Evolutionary conservation across 371 early-diverging fungal genomes (phyloP).

Genomic region (Mortierella sp.): DNA sequence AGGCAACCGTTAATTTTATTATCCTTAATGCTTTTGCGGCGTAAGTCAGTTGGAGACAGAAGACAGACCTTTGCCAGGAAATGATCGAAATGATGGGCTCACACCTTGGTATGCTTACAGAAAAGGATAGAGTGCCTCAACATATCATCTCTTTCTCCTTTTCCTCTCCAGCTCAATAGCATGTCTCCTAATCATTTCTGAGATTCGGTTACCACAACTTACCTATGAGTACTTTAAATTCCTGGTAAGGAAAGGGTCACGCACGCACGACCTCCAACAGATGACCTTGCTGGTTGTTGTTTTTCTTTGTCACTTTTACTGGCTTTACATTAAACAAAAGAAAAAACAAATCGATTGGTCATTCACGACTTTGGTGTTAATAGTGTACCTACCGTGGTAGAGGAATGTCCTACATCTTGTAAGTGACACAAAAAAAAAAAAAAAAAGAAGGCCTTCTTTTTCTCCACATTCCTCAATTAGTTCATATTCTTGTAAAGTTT

Average conservation of each 20-base stretch:
- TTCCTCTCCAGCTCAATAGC: conserved; percentile 23
- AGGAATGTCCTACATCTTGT: conserved; percentile 50
- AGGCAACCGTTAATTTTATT: conserved; percentile 51
- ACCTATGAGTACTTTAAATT: conserved; percentile 50
- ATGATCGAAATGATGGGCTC: too few species aligned
- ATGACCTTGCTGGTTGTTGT: not conserved
- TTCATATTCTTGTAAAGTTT: not conserved
- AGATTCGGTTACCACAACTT: conserved; percentile 43
- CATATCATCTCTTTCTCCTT: not conserved
- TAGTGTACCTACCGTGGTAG: conserved; percentile 51
- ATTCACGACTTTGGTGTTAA: not conserved
- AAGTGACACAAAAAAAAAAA: conserved; percentile 5
- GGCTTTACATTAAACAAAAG: not conserved
- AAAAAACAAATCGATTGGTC: not conserved
- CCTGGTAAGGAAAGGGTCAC: conserved; percentile 19
- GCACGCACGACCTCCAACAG: too few species aligned
- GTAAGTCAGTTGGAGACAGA: conserved; percentile 11
- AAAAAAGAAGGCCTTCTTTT: not conserved
- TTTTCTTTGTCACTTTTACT: not conserved
- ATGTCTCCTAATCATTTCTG: conserved; percentile 40
- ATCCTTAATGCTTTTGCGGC: conserved; percentile 45
- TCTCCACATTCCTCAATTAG: not conserved
- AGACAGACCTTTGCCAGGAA: not conserved
- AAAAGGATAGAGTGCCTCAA: not conserved
- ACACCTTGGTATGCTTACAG: too few species aligned